Conservation (phyloP, 192 early-diverging fungal genomes). For the Rhizoclosmatium sp. region DNA sequence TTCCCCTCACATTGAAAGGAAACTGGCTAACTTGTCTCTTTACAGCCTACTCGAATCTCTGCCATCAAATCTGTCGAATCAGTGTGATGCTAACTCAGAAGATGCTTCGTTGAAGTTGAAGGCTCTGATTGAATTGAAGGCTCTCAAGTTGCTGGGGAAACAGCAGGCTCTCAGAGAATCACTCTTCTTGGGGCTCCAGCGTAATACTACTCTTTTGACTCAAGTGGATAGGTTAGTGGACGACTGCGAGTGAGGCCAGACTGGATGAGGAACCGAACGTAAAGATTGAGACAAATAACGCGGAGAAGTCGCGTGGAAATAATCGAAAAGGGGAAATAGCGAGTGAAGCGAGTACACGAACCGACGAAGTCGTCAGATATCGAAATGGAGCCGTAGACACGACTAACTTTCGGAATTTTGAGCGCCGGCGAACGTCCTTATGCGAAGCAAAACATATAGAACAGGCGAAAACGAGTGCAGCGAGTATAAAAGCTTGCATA, state of each 20-base stretch:
- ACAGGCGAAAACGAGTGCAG: neutral
- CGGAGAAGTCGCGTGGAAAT: too few species aligned
- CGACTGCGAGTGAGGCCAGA: too few species aligned
- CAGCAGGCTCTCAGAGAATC: constrained; percentile 73
- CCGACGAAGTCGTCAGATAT: too few species aligned
- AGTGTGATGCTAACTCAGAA: neutral
- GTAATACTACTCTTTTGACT: constrained; percentile 80
- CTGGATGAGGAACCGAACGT: too few species aligned
- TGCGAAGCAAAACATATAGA: neutral
- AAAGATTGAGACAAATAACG: too few species aligned
- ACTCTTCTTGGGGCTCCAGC: constrained; percentile 74
- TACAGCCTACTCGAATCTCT: constrained; percentile 36
- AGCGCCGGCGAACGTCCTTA: neutral
- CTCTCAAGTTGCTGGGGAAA: constrained; percentile 78
- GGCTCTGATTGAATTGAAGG: constrained; percentile 89
- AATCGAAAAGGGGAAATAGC: too few species aligned
- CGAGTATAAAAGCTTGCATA: neutral
- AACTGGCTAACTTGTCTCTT: neutral
- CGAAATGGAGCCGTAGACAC: constrained; percentile 27
- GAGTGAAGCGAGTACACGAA: too few species aligned
- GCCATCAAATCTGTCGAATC: constrained; percentile 32
- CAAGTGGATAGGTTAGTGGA: constrained; percentile 68
- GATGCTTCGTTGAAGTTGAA: constrained; percentile 68
- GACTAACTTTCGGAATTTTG: neutral
- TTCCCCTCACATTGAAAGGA: neutral